These are phyloP conservation scores for Trapa bicornis DNA, from an alignment of 345 rosid genomes.

Conservation along the genomic window DNA sequence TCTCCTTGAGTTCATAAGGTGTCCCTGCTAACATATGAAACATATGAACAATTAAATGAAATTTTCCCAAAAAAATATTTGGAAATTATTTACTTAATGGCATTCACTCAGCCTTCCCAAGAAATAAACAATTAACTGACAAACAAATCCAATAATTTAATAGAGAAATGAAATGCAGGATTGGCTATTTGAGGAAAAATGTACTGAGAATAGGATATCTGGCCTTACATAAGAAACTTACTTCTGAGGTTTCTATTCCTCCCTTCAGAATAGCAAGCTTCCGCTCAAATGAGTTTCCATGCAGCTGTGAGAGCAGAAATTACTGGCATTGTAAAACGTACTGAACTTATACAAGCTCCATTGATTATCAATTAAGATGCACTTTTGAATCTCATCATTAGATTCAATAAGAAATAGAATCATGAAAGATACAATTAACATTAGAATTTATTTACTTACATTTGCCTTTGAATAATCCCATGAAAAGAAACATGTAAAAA, in stretches of 20 bases:
- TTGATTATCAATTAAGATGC: neutral
- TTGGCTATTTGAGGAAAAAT: neutral
- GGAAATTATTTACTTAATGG: too few relatives aligned
- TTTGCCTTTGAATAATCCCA: slow-evolving; percentile 66
- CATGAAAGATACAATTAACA: too few relatives aligned
- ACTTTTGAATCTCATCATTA: neutral
- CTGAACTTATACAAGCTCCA: neutral
- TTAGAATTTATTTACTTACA: slow-evolving; percentile 28
- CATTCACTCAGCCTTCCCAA: too few relatives aligned
- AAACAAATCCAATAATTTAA: neutral
- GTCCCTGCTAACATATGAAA: slow-evolving; percentile 22
- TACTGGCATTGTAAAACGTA: neutral
- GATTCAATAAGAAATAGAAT: neutral
- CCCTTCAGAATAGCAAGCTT: slow-evolving; percentile 68
- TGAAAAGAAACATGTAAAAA: slow-evolving; percentile 62
- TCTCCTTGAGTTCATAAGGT: slow-evolving; percentile 34
- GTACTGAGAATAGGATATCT: neutral
- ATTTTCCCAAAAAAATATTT: too few relatives aligned
- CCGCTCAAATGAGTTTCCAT: slow-evolving; percentile 81
- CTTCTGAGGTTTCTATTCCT: slow-evolving; percentile 29
- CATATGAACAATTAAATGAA: neutral
- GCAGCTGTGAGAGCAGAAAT: slow-evolving; percentile 32
- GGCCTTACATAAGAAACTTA: slow-evolving; percentile 15
- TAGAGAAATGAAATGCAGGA: neutral
- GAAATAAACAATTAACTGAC: too few relatives aligned